Base-by-base conservation (phyloP, 306 rosid species). In the Acacia acuminata region DNA sequence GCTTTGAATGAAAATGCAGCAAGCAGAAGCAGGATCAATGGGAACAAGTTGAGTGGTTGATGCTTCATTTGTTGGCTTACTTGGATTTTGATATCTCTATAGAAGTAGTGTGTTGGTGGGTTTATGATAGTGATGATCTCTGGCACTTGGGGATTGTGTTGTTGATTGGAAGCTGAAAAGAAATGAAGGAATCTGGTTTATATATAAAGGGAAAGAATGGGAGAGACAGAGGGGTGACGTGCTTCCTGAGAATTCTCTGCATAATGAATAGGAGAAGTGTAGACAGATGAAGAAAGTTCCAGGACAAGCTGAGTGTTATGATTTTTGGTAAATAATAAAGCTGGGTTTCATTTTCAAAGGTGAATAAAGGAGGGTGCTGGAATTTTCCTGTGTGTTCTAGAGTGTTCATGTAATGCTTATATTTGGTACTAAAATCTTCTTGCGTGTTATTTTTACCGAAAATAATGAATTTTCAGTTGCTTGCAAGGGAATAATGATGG, bases 271-370 rank as follows among this genome's bases (percentile, higher is more conserved):
- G 44, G n/a, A 10, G 56, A 44, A 68, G 20, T 65, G 74, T 44
- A 76, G 87, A 84, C 64, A 73, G 10, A 51, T 65, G 43, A 24
- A 63, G 85, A 88, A 84, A 36, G 83, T 86, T 86, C 86, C 44
- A 79, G 85, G 19, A 27, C 36, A 0, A 9, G 34, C 38, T n/a
- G n/a, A 24, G 76, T 11, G 69, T 74, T 48, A 40, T 25, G 77
- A 8, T 8, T 47, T 64, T n/a, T n/a, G n/a, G n/a, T 5, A 2
- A 36, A 15, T 67, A 40, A 55, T 45, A 24, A 67, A 34, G n/a
- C 67, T 3, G 48, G 64, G 16, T 60, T 84, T 84, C 61, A 22
- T 47, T 24, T 22, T 58, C 32, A 11, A 22, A 22, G 16, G 48
- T 27, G 5, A 30, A 5, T 50, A 15, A 48, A 58, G 36, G 84